These are phyloP conservation scores for Fraxinus excelsior DNA, from an alignment of 257 asterid genomes.

Conservation along the genomic window DNA sequence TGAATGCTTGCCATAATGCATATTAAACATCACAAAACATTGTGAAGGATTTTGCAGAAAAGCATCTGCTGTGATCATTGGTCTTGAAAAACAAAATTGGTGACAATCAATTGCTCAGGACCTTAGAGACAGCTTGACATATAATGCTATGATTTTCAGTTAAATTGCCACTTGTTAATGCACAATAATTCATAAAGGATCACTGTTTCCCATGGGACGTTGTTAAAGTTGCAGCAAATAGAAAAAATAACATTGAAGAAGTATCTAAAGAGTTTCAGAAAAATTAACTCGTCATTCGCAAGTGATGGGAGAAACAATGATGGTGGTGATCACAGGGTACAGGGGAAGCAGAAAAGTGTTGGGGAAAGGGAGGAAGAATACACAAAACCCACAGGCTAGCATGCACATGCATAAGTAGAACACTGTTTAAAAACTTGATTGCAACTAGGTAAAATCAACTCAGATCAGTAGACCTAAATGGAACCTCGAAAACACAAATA, in stretches of 20 bases:
- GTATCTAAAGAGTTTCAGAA: background rate
- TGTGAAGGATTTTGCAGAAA: background rate
- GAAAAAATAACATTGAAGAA: background rate
- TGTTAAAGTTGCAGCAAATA: background rate
- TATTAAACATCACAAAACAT: too few relatives aligned
- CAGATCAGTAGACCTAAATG: background rate
- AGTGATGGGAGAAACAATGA: background rate
- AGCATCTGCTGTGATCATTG: background rate
- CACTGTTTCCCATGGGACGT: background rate
- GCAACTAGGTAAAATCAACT: too few relatives aligned
- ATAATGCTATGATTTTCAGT: background rate
- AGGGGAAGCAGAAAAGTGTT: background rate
- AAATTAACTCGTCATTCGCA: background rate
- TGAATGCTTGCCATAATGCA: too few relatives aligned
- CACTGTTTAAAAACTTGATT: too few relatives aligned
- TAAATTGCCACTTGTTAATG: background rate
- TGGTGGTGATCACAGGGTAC: background rate
- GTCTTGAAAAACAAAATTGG: background rate
- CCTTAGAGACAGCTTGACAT: background rate
- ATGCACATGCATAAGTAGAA: too few relatives aligned
- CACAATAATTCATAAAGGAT: background rate
- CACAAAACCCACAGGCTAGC: background rate
- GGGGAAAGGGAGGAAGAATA: background rate
- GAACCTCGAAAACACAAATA: background rate
- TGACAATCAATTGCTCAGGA: background rate